Percentiles rank a stretch among this genome's conserved stretches.
Evolutionary conservation across 2,329 filamentous ascomycete species (phyloP).

Genomic region (Ophiostoma sp.): DNA sequence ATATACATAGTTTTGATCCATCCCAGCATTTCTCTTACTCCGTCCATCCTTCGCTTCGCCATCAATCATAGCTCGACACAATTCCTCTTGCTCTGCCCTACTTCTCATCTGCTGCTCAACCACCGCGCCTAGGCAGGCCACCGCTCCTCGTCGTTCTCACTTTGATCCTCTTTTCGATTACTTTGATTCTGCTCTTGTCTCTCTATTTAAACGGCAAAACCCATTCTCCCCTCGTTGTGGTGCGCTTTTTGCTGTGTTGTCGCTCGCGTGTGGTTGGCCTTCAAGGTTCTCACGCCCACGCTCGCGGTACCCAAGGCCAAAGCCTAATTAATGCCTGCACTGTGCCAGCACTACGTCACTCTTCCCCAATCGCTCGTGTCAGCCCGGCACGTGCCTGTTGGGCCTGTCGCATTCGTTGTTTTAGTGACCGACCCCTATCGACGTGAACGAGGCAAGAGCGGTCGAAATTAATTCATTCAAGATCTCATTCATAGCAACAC

Average conservation of each 20-base stretch:
- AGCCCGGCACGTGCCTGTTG: constrained; percentile 8
- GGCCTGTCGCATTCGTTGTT: constrained; percentile 9
- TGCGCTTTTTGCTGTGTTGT: too few species aligned
- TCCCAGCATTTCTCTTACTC: not conserved
- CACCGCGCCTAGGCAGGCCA: too few species aligned
- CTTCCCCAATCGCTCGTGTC: not conserved
- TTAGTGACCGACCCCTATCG: not conserved
- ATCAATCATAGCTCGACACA: too few species aligned
- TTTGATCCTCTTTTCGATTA: too few species aligned
- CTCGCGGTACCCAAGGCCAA: not conserved
- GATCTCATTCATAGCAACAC: not conserved
- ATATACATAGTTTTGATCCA: not conserved
- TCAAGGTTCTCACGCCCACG: not conserved
- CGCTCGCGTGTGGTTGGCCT: not conserved
- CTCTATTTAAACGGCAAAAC: too few species aligned
- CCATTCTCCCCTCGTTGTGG: not conserved
- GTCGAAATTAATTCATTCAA: not conserved
- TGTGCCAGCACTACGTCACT: constrained; percentile 11
- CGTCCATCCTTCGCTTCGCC: too few species aligned
- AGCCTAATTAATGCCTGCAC: not conserved
- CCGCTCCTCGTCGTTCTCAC: too few species aligned
- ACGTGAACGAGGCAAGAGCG: not conserved
- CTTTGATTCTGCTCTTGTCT: too few species aligned
- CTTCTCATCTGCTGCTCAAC: too few species aligned
- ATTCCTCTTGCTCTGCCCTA: too few species aligned